Conservation (phyloP, 345 rosid genomes). For the Nasturtium officinale region DNA sequence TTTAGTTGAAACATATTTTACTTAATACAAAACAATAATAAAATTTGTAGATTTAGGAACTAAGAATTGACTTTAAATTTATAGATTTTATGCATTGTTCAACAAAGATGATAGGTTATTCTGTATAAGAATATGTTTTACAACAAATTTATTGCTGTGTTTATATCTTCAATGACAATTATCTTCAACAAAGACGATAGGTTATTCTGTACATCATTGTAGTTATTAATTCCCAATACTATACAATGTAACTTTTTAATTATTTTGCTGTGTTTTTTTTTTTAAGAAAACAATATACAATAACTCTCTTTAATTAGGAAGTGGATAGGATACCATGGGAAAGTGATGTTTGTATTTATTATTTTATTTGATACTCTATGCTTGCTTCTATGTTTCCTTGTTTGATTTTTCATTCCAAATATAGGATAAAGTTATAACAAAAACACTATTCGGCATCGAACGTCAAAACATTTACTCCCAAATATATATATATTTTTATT, state of each 20-base stretch:
- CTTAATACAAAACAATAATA: neutral
- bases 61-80: neutral
- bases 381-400: constrained; percentile 6
- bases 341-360: constrained; percentile 12
- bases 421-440: constrained; percentile 7
- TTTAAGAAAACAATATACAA: neutral
- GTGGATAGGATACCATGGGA: constrained; percentile 5
- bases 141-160: no score
- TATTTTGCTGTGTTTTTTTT: neutral
- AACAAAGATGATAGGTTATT: no score
- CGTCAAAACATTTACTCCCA: constrained; percentile 15
- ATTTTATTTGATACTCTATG: neutral
- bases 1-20: neutral
- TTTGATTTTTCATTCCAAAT: constrained; percentile 14
- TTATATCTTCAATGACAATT: no score
- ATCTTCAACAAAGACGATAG: neutral
- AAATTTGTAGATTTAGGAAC: neutral
- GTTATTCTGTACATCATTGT: neutral
- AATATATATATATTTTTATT: neutral
- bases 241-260: neutral
- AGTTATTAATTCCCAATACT: neutral
- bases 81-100: neutral
- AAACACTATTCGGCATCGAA: neutral
- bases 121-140: no score
- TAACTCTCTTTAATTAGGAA: constrained; percentile 1